These are phyloP conservation scores for Kalmusia sp. DNA, from an alignment of 2,329 filamentous ascomycete species.

Conservation along the genomic window DNA sequence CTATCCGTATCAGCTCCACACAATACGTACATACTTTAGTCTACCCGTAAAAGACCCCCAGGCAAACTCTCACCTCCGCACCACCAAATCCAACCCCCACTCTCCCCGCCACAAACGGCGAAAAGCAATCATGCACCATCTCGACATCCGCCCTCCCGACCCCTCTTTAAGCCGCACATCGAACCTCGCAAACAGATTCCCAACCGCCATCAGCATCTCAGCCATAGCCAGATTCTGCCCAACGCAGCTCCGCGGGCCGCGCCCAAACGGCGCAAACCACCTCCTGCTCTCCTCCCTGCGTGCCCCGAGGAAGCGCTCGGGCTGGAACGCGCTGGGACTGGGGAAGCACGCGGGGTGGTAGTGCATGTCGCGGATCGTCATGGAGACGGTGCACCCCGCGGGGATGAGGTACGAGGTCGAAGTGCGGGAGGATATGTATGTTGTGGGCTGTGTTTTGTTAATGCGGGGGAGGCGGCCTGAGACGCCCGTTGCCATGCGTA, in stretches of 20 bases:
- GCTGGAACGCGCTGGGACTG: constrained; percentile 9
- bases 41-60: too few species aligned
- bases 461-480: constrained; percentile 16
- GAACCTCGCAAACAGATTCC: constrained; percentile 18
- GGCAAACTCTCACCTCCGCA: too few species aligned
- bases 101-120: constrained; percentile 8
- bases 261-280: constrained; percentile 17
- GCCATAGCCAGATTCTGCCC: constrained; percentile 18
- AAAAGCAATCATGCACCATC: constrained; percentile 16
- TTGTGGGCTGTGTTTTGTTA: constrained; percentile 7
- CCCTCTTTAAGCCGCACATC: constrained; percentile 11
- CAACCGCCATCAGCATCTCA: constrained; percentile 20
- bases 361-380: constrained; percentile 14
- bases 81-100: too few species aligned
- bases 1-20: too few species aligned
- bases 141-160: constrained; percentile 10
- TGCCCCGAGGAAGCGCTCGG: constrained; percentile 16
- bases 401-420: neutral
- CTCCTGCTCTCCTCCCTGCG: constrained; percentile 4
- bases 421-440: constrained; percentile 3
- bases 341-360: constrained; percentile 11
- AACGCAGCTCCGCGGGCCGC: constrained; percentile 17
- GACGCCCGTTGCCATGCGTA: constrained; percentile 11
- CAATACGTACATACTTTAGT: too few species aligned
- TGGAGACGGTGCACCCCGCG: neutral